Conservation (phyloP, 2,329 filamentous ascomycete species). For the Teratosphaeria gauchensis region DNA sequence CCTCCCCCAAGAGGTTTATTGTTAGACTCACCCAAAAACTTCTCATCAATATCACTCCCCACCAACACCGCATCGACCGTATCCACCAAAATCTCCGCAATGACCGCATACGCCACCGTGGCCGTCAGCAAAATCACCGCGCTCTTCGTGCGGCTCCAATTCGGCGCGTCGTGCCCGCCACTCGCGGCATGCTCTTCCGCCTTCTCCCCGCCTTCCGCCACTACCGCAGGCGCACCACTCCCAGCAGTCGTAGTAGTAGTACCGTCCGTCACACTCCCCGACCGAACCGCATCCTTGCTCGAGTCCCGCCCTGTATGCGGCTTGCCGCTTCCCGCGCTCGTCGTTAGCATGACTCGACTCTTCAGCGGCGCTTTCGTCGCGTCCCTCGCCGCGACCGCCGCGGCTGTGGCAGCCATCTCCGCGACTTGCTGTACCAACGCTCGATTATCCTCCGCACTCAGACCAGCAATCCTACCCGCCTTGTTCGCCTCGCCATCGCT, state of each 20-base stretch:
- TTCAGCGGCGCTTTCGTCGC: conserved; percentile 47
- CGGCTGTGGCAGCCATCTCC: conserved; percentile 87
- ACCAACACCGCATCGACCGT: conserved; percentile 91
- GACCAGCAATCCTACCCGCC: conserved; percentile 46
- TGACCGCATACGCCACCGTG: conserved; percentile 87
- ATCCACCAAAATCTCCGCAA: conserved; percentile 92
- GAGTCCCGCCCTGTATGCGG: neutral
- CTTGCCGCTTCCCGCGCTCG: neutral
- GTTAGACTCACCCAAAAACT: conserved; percentile 80
- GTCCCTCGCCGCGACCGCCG: conserved; percentile 76
- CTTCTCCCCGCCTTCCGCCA: conserved; percentile 22
- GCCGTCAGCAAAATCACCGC: conserved; percentile 78
- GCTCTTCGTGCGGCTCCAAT: conserved; percentile 91
- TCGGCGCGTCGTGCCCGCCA: conserved; percentile 92
- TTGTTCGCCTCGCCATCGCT: conserved; percentile 39
- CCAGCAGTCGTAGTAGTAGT: too few relatives aligned
- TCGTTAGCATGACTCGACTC: conserved; percentile 33
- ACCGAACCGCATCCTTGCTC: neutral
- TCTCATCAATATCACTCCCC: conserved; percentile 76
- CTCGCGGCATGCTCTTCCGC: conserved; percentile 11
- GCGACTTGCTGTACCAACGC: conserved; percentile 76
- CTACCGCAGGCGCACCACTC: conserved; percentile 19
- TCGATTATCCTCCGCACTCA: conserved; percentile 75
- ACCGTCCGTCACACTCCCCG: neutral
- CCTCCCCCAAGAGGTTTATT: too few relatives aligned